Base-by-base conservation (phyloP, 2,329 filamentous ascomycete genomes). In the Aureobasidium sp. region DNA sequence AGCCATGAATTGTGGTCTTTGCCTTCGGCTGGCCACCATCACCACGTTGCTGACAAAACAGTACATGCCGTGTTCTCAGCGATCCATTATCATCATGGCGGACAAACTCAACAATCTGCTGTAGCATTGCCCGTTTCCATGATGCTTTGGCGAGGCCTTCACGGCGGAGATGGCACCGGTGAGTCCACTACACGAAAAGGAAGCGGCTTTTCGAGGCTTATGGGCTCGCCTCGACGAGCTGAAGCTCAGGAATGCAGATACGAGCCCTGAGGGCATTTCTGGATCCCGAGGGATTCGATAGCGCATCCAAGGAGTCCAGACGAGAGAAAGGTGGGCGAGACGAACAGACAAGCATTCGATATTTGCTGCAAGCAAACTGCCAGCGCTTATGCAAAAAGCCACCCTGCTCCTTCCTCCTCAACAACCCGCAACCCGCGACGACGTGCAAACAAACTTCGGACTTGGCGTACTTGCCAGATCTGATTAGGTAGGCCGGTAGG, bases 401-500 rank as follows among this genome's bases (percentile, higher is more conserved):
- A 48, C 34, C 44, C 34, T 45, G 55, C 41, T 37, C 22, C 34
- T 27, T 20, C 27, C 41, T 34, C 25, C 29, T 29, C 25, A 29
- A 29, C 36, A 22, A 5, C 29, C 47, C 47, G 22, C 51, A 36
- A 60, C 45, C 57, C 57, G 57, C 45, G 34, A 31, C 57, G 44
- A 41, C 31, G 57, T 49, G 15, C 34, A 34, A 51, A 60, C 44
- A 60, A 41, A 49, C 45, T 60, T 60, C 57, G 45, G 34, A 49
- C 57, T 60, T 51, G 57, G 57, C 57, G 6, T 22, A 48, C 6
- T 8, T 14, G 36, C 25, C 17, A 25, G 37, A 57, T 57, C 53
- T 29, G 41, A 41, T 11, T 41, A 25, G 31, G 29, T 41, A 25
- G 31, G 29, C 20, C 14, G n/a, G n/a, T 39, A 3, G 31, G 12